Conservation (phyloP, 345 rosid species). For the Linum lewisii region DNA sequence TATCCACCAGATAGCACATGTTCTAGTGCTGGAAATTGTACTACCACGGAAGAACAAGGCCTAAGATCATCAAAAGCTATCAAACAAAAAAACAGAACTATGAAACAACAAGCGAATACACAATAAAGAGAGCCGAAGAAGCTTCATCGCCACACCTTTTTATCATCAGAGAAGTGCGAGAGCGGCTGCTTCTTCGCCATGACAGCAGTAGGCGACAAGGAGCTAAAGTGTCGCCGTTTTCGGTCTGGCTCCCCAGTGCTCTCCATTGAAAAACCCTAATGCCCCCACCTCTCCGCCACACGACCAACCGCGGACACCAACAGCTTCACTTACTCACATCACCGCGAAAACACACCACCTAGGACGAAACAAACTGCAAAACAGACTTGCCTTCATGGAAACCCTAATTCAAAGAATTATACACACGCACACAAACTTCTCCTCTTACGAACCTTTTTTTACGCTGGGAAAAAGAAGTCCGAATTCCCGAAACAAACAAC, state of each 20-base stretch:
- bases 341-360: neutral
- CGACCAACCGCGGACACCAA: neutral
- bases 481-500: neutral
- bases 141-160: slow-evolving; percentile 33
- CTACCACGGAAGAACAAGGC: neutral
- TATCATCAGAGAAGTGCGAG: slow-evolving; percentile 65
- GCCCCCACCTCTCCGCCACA: neutral
- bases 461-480: neutral
- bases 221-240: slow-evolving; percentile 70
- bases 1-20: neutral
- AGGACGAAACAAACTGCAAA: neutral
- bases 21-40: neutral
- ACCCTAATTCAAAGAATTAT: slow-evolving; percentile 14
- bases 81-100: neutral
- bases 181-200: slow-evolving; percentile 60
- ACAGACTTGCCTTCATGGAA: neutral
- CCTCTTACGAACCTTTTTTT: neutral
- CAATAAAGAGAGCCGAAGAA: neutral
- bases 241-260: slow-evolving; percentile 90
- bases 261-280: slow-evolving; percentile 48
- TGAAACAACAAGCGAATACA: neutral
- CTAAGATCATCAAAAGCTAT: slow-evolving; percentile 2
- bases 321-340: slow-evolving; percentile 10
- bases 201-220: slow-evolving; percentile 65
- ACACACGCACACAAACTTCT: neutral